A percentile compares a stretch with the other conserved stretches of the same genome.
Evolutionary conservation across 2,329 filamentous ascomycete genomes (phyloP).

Genomic region (Colletotrichum plurivorum): DNA sequence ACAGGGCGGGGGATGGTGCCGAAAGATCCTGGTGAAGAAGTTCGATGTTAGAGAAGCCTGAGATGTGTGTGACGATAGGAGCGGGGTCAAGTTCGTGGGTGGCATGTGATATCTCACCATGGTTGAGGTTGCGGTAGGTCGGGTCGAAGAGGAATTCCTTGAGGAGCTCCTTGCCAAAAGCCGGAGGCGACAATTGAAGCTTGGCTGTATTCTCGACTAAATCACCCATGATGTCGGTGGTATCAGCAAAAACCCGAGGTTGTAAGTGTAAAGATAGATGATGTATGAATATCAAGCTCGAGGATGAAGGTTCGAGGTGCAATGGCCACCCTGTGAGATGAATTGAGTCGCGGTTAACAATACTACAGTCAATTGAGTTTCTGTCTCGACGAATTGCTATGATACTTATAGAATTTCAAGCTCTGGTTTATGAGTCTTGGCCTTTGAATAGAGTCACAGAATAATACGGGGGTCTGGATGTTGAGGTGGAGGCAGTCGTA

Average conservation of each 20-base stretch:
- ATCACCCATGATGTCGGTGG: conserved; percentile 21
- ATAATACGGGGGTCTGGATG: no score
- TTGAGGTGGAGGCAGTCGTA: background rate
- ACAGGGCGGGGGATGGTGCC: conserved; percentile 80
- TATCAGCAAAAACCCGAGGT: background rate
- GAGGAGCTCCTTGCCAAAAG: conserved; percentile 59
- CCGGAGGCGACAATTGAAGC: background rate
- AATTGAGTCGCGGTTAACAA: background rate
- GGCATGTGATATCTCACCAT: conserved; percentile 66
- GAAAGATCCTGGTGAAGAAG: conserved; percentile 74
- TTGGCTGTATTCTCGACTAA: background rate
- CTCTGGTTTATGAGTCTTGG: background rate
- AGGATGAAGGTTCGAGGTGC: background rate
- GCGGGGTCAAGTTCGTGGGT: background rate
- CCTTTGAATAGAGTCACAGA: background rate
- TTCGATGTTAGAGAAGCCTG: conserved; percentile 19
- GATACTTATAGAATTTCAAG: background rate
- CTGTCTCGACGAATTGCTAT: background rate
- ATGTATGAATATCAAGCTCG: background rate
- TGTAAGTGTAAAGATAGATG: background rate
- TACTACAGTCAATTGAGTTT: background rate
- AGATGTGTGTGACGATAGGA: conserved; percentile 20
- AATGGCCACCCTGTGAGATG: background rate
- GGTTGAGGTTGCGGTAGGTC: conserved; percentile 81
- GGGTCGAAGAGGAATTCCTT: conserved; percentile 79